Percentiles rank a stretch among this genome's conserved stretches.
These are phyloP conservation scores for Blastocystis sp. DNA, from an alignment of 352 stramenopile species.

Conservation along the genomic window DNA sequence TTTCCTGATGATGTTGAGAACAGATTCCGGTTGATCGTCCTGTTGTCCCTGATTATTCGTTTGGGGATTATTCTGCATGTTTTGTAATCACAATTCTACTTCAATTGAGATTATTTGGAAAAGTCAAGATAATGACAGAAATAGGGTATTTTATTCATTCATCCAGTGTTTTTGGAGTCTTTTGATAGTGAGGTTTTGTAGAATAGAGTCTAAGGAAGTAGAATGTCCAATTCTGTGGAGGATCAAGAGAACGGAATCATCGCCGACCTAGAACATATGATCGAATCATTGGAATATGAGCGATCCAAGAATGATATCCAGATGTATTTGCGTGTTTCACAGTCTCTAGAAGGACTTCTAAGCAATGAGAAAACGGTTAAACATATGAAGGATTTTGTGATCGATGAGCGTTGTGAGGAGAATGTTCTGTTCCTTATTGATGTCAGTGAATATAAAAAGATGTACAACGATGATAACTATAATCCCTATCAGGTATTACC, in stretches of 20 bases:
- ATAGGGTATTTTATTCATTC: too few relatives aligned
- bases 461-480: constrained; percentile 39
- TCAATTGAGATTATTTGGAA: not conserved
- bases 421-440: constrained; percentile 43
- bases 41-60: not conserved
- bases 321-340: not conserved
- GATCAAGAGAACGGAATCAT: constrained; percentile 25
- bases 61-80: not conserved
- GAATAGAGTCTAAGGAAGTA: not conserved
- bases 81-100: not conserved
- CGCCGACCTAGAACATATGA: not conserved
- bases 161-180: too few relatives aligned
- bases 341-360: constrained; percentile 43
- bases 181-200: too few relatives aligned
- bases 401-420: constrained; percentile 41
- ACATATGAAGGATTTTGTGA: constrained; percentile 41
- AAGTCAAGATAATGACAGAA: too few relatives aligned
- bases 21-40: constrained; percentile 59
- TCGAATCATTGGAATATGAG: not conserved
- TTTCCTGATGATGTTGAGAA: constrained; percentile 64
- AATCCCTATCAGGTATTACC: not conserved
- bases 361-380: constrained; percentile 34
- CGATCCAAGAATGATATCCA: not conserved
- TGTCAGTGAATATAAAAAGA: constrained; percentile 43
- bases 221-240: not conserved